Conservation (phyloP, 768 basidiomycete genomes). For the Pisolithus sp. region DNA sequence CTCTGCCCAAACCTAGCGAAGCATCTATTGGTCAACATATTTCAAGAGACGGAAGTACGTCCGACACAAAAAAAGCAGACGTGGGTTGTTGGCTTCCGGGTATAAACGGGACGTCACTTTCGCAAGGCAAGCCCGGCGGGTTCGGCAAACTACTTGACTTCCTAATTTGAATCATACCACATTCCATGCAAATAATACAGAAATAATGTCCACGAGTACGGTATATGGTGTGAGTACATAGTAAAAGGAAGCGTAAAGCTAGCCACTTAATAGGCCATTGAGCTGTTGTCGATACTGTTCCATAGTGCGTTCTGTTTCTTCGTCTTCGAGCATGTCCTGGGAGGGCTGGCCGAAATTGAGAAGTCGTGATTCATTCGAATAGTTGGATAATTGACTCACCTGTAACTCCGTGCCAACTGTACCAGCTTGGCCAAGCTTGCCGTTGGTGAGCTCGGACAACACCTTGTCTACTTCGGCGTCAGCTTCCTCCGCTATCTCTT, state of each 20-base stretch:
- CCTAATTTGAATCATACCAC: not conserved
- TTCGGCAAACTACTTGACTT: not conserved
- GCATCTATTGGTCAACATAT: conserved; percentile 57
- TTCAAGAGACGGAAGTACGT: conserved; percentile 16
- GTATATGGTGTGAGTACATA: not conserved
- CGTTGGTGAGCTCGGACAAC: conserved; percentile 89
- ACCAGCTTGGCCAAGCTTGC: conserved; percentile 87
- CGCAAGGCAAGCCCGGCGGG: not conserved
- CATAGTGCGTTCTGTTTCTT: conserved; percentile 83
- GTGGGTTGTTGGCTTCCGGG: conserved; percentile 8
- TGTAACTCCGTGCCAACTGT: conserved; percentile 66
- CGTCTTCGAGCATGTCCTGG: conserved; percentile 46
- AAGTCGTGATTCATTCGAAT: not conserved
- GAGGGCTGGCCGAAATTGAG: not conserved
- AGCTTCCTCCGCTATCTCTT: conserved; percentile 93
- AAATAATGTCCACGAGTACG: not conserved
- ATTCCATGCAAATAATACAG: too few species aligned
- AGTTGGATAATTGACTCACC: conserved; percentile 39
- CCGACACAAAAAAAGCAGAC: conserved; percentile 14
- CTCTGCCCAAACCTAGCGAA: conserved; percentile 51
- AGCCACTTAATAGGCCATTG: conserved; percentile 70
- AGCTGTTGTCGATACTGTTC: conserved; percentile 87
- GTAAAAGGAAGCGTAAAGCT: not conserved
- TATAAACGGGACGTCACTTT: conserved; percentile 13
- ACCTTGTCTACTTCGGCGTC: conserved; percentile 97